A percentile compares a stretch with the other conserved stretches of the same genome.
These are phyloP conservation scores for Castanea mollissima DNA, from an alignment of 306 rosid species.

Conservation along the genomic window DNA sequence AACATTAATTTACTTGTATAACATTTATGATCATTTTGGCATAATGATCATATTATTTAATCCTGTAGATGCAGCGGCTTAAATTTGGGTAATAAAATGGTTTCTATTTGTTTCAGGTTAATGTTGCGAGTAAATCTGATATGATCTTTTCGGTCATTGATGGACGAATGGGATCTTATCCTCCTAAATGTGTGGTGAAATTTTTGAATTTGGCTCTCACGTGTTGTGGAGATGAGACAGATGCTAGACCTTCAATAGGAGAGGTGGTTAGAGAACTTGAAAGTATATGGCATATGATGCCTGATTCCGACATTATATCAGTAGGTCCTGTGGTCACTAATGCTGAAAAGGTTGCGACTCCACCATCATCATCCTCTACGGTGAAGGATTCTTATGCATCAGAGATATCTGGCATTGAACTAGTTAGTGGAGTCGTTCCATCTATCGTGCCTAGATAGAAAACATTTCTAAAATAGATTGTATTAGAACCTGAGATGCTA, in stretches of 20 bases:
- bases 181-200: constrained; percentile 23
- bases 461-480: too few relatives aligned
- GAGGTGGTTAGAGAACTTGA: constrained; percentile 88
- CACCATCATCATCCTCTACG: constrained; percentile 58
- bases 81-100: neutral
- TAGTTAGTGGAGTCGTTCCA: too few relatives aligned
- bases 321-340: constrained; percentile 26
- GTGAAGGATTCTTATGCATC: constrained; percentile 26
- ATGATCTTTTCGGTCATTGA: constrained; percentile 66
- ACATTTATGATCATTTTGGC: neutral
- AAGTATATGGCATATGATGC: constrained; percentile 62
- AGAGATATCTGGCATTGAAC: too few relatives aligned
- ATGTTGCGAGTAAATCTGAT: constrained; percentile 58
- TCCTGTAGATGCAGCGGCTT: too few relatives aligned
- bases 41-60: neutral
- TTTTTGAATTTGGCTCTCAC: constrained; percentile 64
- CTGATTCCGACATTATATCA: constrained; percentile 51
- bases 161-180: constrained; percentile 75
- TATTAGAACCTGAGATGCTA: too few relatives aligned
- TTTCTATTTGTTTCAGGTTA: constrained; percentile 44
- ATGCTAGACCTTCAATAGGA: constrained; percentile 77
- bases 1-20: too few relatives aligned
- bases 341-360: constrained; percentile 38
- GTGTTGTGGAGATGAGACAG: constrained; percentile 73
- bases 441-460: too few relatives aligned